phyloP scores from a whole-genome alignment of 1,284 basidiomycete genomes.

The Coniferiporia weirii region DNA sequence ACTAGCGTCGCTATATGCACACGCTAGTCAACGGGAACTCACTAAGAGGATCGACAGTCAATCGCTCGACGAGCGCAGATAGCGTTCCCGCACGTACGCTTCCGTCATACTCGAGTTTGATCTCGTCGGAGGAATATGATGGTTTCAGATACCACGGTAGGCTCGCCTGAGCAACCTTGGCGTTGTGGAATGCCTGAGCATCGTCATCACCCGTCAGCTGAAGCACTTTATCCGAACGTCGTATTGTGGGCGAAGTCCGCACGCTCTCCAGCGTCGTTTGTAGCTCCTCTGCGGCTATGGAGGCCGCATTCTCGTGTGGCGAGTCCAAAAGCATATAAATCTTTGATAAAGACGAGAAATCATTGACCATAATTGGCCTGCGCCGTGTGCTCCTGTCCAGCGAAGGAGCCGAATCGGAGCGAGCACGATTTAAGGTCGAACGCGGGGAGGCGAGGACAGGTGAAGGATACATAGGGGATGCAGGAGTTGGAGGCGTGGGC shows the following conservation, averaged over 20 bases:
- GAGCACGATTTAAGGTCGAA: slow-evolving; percentile 21
- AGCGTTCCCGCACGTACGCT: slow-evolving; percentile 62
- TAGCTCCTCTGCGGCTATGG: background rate
- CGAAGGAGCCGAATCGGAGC: slow-evolving; percentile 22
- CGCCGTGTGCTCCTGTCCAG: slow-evolving; percentile 24
- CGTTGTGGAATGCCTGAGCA: slow-evolving; percentile 35
- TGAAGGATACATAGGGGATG: background rate
- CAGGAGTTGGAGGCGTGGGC: slow-evolving; percentile 27
- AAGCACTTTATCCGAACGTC: slow-evolving; percentile 33
- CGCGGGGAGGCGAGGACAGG: slow-evolving; percentile 5
- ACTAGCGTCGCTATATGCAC: background rate
- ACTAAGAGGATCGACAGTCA: slow-evolving; percentile 57
- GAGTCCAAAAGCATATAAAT: slow-evolving; percentile 39
- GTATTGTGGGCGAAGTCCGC: slow-evolving; percentile 10
- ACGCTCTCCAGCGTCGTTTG: background rate
- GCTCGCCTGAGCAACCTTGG: slow-evolving; percentile 32
- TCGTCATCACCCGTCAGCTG: slow-evolving; percentile 43
- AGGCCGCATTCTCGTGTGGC: slow-evolving; percentile 21
- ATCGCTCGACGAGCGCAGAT: slow-evolving; percentile 62
- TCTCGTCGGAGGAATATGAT: slow-evolving; percentile 47
- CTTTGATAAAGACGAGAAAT: slow-evolving; percentile 34
- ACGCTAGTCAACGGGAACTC: slow-evolving; percentile 25
- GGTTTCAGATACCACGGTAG: slow-evolving; percentile 65
- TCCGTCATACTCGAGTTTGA: slow-evolving; percentile 54
- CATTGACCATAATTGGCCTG: slow-evolving; percentile 36